phyloP scores from a whole-genome alignment of 192 early-diverging fungal genomes.

The Radiomyces spectabilis region DNA sequence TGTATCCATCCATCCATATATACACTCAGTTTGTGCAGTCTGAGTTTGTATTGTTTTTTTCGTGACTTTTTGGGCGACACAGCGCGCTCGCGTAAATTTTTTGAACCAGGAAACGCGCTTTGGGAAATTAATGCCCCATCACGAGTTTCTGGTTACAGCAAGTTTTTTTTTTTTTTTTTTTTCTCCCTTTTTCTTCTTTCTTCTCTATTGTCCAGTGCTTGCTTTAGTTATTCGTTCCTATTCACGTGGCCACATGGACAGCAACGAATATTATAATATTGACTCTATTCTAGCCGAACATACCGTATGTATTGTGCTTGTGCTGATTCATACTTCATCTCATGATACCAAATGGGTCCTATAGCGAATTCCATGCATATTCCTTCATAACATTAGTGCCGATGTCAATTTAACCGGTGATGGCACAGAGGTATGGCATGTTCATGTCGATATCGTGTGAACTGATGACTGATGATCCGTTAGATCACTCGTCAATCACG shows the following conservation, averaged over 20 bases:
- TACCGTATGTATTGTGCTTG: constrained; percentile 18
- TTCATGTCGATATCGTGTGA: too few species aligned
- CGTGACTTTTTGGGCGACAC: too few species aligned
- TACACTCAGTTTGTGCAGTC: too few species aligned
- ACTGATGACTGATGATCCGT: neutral
- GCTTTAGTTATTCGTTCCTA: neutral
- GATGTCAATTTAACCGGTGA: constrained; percentile 23
- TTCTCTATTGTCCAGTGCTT: neutral
- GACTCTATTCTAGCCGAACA: constrained; percentile 51
- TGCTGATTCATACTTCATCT: neutral
- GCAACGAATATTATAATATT: constrained; percentile 49
- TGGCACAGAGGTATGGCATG: constrained; percentile 19
- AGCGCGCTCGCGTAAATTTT: too few species aligned
- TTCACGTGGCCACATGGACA: constrained; percentile 10
- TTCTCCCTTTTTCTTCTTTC: neutral
- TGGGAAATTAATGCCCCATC: too few species aligned
- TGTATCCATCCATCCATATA: too few species aligned
- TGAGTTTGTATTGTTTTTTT: too few species aligned
- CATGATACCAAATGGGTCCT: neutral
- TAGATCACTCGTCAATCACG: constrained; percentile 5
- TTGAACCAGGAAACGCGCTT: too few species aligned
- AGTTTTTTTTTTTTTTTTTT: constrained; percentile 7
- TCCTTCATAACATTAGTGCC: constrained; percentile 9
- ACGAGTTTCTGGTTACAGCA: too few species aligned
- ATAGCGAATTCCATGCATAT: constrained; percentile 24